A percentile compares a stretch with the other conserved stretches of the same genome.
Evolutionary conservation across 2,329 filamentous ascomycete genomes (phyloP).

Genomic region (Fusarium siculi): DNA sequence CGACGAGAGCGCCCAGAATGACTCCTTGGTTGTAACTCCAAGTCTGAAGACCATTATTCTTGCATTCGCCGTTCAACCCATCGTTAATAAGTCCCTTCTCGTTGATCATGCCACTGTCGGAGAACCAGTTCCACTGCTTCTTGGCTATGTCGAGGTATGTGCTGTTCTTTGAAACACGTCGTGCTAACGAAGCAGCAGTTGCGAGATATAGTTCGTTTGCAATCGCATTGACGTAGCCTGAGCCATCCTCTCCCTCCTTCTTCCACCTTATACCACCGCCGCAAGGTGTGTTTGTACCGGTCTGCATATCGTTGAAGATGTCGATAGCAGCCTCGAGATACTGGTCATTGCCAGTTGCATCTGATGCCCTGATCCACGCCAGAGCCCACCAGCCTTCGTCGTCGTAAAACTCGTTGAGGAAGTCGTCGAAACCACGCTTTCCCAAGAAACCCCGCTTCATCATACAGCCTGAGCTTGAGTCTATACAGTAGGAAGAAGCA

Average conservation of each 20-base stretch:
- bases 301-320: constrained; percentile 67
- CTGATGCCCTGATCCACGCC: constrained; percentile 66
- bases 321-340: constrained; percentile 64
- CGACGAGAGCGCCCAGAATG: constrained; percentile 64
- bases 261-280: constrained; percentile 67
- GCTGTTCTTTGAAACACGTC: constrained; percentile 55
- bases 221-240: constrained; percentile 62
- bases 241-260: constrained; percentile 54
- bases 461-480: constrained; percentile 44
- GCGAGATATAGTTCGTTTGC: constrained; percentile 68
- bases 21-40: constrained; percentile 70
- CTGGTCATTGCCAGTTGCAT: constrained; percentile 61
- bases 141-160: constrained; percentile 61
- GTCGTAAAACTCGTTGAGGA: constrained; percentile 66
- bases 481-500: constrained; percentile 52
- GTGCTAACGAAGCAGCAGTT: constrained; percentile 63
- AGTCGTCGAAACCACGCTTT: constrained; percentile 51
- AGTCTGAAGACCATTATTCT: constrained; percentile 61
- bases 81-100: constrained; percentile 62
- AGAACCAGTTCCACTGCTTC: constrained; percentile 65
- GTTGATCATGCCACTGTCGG: constrained; percentile 63
- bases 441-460: constrained; percentile 49
- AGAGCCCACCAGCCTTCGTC: constrained; percentile 74
- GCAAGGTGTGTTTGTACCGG: constrained; percentile 59
- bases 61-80: constrained; percentile 59